Percentiles rank a stretch among this genome's conserved stretches.
Conservation (phyloP, 1,284 basidiomycete species). For the Megacollybia platyphylla region DNA sequence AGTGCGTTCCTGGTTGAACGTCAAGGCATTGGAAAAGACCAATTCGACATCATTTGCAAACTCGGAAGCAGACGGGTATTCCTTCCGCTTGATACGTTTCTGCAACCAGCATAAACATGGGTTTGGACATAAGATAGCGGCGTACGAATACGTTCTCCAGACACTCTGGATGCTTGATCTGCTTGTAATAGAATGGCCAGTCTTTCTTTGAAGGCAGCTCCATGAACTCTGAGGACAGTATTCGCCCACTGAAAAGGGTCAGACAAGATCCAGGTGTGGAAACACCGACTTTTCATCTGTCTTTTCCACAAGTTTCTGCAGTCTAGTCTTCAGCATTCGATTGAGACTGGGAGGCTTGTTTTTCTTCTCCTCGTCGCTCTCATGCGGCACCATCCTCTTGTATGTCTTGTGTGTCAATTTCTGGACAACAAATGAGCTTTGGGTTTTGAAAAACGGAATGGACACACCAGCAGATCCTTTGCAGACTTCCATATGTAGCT, state of each 20-base stretch:
- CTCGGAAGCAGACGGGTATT: conserved; percentile 50
- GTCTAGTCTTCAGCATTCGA: conserved; percentile 46
- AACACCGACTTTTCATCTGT: conserved; percentile 47
- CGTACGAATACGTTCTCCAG: conserved; percentile 71
- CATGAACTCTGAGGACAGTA: conserved; percentile 71
- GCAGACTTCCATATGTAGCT: conserved; percentile 83
- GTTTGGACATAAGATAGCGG: conserved; percentile 7
- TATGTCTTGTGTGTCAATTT: conserved; percentile 59
- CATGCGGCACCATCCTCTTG: conserved; percentile 37
- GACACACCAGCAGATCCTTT: conserved; percentile 40
- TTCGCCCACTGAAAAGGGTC: conserved; percentile 38
- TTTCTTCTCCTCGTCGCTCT: conserved; percentile 34
- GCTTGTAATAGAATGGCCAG: conserved; percentile 79
- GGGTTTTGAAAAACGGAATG: background rate
- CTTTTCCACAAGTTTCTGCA: conserved; percentile 61
- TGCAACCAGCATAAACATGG: conserved; percentile 16
- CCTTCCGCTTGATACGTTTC: conserved; percentile 70
- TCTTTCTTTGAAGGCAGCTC: conserved; percentile 67
- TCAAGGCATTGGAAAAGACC: conserved; percentile 84
- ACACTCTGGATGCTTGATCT: conserved; percentile 75
- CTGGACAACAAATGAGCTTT: conserved; percentile 19
- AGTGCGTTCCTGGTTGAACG: conserved; percentile 69
- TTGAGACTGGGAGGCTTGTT: conserved; percentile 49
- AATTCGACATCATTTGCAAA: conserved; percentile 83
- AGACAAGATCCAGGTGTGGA: conserved; percentile 7